Base-by-base conservation (phyloP, 352 stramenopile species). In the Phytophthora crassamura region DNA sequence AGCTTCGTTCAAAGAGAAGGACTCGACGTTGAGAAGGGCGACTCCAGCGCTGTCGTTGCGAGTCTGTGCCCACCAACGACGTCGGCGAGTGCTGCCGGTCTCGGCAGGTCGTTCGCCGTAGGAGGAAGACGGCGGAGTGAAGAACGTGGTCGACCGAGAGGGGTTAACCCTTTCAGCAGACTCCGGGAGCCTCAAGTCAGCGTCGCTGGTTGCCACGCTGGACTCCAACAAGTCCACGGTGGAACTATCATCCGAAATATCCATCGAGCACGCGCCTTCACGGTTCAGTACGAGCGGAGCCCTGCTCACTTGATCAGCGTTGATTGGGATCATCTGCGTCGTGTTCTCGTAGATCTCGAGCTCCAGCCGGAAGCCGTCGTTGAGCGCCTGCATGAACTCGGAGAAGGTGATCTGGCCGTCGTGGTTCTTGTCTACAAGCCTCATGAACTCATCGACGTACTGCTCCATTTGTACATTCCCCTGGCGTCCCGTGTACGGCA, bases 361-460 rank as follows among this genome's bases (percentile, higher is more conserved):
- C 42, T 93, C 80, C 9, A 94, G 64, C 0, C 79, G 69, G 48
- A 94, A 88, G 15, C 85, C 85, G 22, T 89, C 72, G 61, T 94
- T 82, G 4, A 94, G 51, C 0, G 83, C 85, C 48, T 91, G 64
- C 83, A 91, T 92, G 60, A 94, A 92, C 61, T 94, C 86, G 0
- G 61, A 48, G 39, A 90, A 90, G 32, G 83, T 85, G 22, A 93
- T 72, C 53, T 84, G 78, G 30, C 81, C 85, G 57, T 88, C 78
- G 8, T 80, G 52, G 45, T 93, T 79, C 41, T 78, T 79, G 62
- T 93, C 85, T 39, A 92, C 85, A 6, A 91, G 59, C 6, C 59
- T 33, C 81, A 94, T 91, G 48, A 94, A 94, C 41, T 91, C 81
- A 5, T 82, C 81, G 12, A 94, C 81, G 22, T 94, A 94, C 39